These are phyloP conservation scores for Cinnamomum micranthum DNA, from an alignment of 164 flowering plant species.

Conservation along the genomic window DNA sequence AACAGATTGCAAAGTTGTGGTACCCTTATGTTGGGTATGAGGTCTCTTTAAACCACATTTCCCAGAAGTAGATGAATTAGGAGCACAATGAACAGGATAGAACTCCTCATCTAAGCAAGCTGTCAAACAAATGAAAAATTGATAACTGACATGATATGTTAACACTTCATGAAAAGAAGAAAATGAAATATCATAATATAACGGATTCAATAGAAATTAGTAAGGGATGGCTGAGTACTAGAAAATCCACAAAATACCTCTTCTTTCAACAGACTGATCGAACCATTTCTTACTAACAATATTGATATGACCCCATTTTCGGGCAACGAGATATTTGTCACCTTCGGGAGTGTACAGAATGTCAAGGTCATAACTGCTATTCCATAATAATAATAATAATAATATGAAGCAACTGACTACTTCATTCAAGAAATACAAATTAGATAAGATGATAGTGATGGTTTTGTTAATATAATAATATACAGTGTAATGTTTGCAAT, in stretches of 20 bases:
- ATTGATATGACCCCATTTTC: constrained; percentile 72
- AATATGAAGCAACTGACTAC: no score
- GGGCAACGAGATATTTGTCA: constrained; percentile 91
- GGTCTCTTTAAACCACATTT: constrained; percentile 24
- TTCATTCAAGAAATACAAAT: no score
- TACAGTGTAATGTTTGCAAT: neutral
- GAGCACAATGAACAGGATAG: constrained; percentile 57
- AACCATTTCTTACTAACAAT: constrained; percentile 81
- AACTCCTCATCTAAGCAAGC: constrained; percentile 86
- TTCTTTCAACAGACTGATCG: constrained; percentile 70
- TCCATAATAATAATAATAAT: neutral
- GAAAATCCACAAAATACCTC: constrained; percentile 42
- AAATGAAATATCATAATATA: neutral
- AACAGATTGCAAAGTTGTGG: constrained; percentile 28
- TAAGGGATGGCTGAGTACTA: neutral
- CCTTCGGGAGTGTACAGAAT: constrained; percentile 73
- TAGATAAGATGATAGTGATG: no score
- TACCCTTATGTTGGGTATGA: constrained; percentile 35
- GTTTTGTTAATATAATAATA: no score
- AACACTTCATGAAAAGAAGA: neutral
- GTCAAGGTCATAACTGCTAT: constrained; percentile 53
- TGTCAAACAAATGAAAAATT: constrained; percentile 27
- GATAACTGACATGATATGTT: constrained; percentile 15
- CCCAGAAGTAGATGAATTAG: constrained; percentile 31
- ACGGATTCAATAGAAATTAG: neutral